Evolutionary conservation across 495 filamentous ascomycete genomes (phyloP).

Genomic region (Aspergillus steynii): DNA sequence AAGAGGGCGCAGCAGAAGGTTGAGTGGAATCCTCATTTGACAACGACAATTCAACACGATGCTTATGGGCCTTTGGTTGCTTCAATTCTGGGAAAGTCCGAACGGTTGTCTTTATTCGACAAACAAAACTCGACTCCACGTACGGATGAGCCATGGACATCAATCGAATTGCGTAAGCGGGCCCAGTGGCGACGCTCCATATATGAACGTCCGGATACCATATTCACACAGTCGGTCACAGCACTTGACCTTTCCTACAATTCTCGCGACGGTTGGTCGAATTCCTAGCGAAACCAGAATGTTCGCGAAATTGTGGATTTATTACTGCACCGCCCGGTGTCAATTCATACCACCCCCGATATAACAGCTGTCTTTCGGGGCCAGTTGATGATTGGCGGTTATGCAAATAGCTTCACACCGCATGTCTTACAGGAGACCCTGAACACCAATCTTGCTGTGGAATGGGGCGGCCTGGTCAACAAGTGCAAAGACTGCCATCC

Average conservation of each 20-base stretch:
- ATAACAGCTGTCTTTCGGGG: slow-evolving; percentile 34
- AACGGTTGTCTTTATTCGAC: slow-evolving; percentile 32
- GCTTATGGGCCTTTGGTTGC: slow-evolving; percentile 39
- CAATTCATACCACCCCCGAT: slow-evolving; percentile 23
- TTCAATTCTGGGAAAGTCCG: slow-evolving; percentile 41
- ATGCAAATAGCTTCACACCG: slow-evolving; percentile 26
- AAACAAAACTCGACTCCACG: background rate
- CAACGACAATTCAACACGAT: slow-evolving; percentile 56
- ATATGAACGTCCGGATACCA: slow-evolving; percentile 34
- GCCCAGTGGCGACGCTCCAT: slow-evolving; percentile 35
- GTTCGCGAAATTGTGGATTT: slow-evolving; percentile 31
- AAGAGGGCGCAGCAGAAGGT: slow-evolving; percentile 50
- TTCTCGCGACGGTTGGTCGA: slow-evolving; percentile 12
- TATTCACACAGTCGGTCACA: background rate
- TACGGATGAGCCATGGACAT: slow-evolving; percentile 1
- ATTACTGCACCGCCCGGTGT: slow-evolving; percentile 26
- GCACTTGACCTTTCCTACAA: slow-evolving; percentile 16
- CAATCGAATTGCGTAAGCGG: slow-evolving; percentile 32
- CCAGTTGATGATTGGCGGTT: slow-evolving; percentile 39
- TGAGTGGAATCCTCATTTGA: slow-evolving; percentile 43
- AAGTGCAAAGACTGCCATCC: slow-evolving; percentile 20
- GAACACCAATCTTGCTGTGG: slow-evolving; percentile 26
- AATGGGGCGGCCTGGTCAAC: slow-evolving; percentile 47
- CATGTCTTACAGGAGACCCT: slow-evolving; percentile 33
- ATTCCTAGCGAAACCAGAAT: slow-evolving; percentile 10